Percentiles rank a stretch among this genome's conserved stretches.
Conservation (phyloP, 176 grass and related monocot species). For the Ensete glaucum region DNA sequence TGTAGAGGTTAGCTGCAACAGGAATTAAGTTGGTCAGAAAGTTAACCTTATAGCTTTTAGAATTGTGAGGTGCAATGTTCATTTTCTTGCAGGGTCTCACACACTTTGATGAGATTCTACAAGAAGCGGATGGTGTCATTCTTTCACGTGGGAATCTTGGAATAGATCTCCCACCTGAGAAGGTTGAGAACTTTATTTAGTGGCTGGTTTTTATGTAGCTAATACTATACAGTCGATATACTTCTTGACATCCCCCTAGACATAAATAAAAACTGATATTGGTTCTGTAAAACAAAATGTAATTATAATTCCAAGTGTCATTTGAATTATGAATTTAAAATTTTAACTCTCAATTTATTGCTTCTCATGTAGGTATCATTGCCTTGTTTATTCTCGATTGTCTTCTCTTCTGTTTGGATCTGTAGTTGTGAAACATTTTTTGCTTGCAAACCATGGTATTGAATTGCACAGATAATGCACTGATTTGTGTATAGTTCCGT, state of each 20-base stretch:
- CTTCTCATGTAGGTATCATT: too few relatives aligned
- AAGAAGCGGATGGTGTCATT: conserved; percentile 91
- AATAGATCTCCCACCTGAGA: conserved; percentile 98
- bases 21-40: not conserved
- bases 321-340: too few relatives aligned
- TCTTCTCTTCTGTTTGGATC: too few relatives aligned
- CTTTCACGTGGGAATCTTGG: conserved; percentile 93
- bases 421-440: too few relatives aligned
- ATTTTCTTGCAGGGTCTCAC: conserved; percentile 70
- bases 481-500: too few relatives aligned
- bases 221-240: not conserved
- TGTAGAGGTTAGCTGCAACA: conserved; percentile 59
- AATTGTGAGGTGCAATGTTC: conserved; percentile 3
- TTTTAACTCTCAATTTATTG: too few relatives aligned
- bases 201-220: not conserved
- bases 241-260: not conserved
- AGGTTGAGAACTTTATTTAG: conserved; percentile 33
- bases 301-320: not conserved
- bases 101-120: conserved; percentile 93
- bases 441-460: too few relatives aligned
- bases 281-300: not conserved
- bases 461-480: too few relatives aligned
- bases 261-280: too few relatives aligned
- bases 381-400: too few relatives aligned
- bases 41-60: not conserved